These are phyloP conservation scores for Candida neerlandica DNA, from an alignment of 1,139 yeast species.

Conservation along the genomic window DNA sequence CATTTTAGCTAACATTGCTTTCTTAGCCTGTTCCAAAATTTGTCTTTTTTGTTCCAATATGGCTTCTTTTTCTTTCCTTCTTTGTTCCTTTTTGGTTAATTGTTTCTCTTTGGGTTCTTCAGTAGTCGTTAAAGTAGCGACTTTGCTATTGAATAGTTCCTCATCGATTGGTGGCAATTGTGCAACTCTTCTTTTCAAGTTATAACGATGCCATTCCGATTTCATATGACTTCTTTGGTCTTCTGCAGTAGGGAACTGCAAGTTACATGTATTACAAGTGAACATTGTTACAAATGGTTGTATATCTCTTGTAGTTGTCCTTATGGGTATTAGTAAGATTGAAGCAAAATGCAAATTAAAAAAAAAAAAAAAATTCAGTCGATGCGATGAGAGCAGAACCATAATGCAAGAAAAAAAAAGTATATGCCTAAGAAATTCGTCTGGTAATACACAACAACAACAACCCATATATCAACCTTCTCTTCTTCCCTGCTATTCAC, in stretches of 20 bases:
- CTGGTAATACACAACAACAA: too few relatives aligned
- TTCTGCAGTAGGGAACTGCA: conserved; percentile 41
- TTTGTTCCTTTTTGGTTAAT: conserved; percentile 61
- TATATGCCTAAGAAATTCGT: too few relatives aligned
- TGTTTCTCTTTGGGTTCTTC: conserved; percentile 34
- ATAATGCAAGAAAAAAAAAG: conserved; percentile 1
- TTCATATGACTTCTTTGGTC: conserved; percentile 54
- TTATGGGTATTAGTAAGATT: not conserved
- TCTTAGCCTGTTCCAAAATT: conserved; percentile 61
- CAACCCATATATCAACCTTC: not conserved
- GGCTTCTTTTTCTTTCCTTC: conserved; percentile 66
- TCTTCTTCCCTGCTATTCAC: not conserved
- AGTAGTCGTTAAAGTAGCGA: conserved; percentile 33
- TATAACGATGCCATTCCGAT: conserved; percentile 78
- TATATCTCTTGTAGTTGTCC: not conserved
- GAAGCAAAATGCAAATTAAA: not conserved
- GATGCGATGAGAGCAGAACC: conserved; percentile 6
- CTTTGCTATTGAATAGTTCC: conserved; percentile 48
- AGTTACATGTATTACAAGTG: conserved; percentile 50
- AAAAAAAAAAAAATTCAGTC: not conserved
- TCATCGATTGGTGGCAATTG: conserved; percentile 59
- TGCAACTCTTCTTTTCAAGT: conserved; percentile 62
- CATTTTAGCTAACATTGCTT: conserved; percentile 48
- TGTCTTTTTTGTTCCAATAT: conserved; percentile 62
- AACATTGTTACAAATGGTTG: conserved; percentile 23